These are phyloP conservation scores for Camellia japonica DNA, from an alignment of 148 eudicot species.

Conservation along the genomic window DNA sequence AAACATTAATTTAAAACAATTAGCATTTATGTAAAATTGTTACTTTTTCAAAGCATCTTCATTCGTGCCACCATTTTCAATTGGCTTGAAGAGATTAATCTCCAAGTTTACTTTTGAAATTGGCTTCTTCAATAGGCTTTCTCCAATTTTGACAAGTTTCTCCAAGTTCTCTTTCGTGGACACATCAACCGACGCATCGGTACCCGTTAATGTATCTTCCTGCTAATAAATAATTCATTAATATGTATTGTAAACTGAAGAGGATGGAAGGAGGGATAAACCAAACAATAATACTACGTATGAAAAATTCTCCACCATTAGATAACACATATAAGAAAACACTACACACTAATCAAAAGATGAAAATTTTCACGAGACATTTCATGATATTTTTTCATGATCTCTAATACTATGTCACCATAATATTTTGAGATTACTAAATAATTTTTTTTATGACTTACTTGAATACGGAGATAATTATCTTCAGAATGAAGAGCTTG, in stretches of 20 bases:
- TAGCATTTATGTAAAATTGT: neutral
- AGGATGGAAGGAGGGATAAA: no score
- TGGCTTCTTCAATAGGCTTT: constrained; percentile 35
- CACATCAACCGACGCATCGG: constrained; percentile 35
- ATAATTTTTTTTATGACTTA: neutral
- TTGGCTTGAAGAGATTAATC: constrained; percentile 23
- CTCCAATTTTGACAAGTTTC: constrained; percentile 38
- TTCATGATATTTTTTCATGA: no score
- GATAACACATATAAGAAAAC: no score
- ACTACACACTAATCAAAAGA: no score
- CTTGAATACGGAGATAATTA: constrained; percentile 38
- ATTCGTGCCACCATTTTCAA: constrained; percentile 39
- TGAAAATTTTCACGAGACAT: no score
- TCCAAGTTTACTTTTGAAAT: constrained; percentile 34
- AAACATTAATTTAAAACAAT: neutral
- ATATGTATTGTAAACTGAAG: no score
- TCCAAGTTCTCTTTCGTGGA: constrained; percentile 44
- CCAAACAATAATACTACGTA: no score
- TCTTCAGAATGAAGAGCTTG: constrained; percentile 29
- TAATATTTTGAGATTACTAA: neutral
- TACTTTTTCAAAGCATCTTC: constrained; percentile 35
- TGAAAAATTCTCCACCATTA: no score
- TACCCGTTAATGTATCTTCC: constrained; percentile 46
- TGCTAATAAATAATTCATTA: constrained; percentile 6
- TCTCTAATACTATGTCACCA: no score